A percentile compares a stretch with the other conserved stretches of the same genome.
phyloP scores from a whole-genome alignment of 805 yeast genomes.

The Saturnispora saitoi region DNA sequence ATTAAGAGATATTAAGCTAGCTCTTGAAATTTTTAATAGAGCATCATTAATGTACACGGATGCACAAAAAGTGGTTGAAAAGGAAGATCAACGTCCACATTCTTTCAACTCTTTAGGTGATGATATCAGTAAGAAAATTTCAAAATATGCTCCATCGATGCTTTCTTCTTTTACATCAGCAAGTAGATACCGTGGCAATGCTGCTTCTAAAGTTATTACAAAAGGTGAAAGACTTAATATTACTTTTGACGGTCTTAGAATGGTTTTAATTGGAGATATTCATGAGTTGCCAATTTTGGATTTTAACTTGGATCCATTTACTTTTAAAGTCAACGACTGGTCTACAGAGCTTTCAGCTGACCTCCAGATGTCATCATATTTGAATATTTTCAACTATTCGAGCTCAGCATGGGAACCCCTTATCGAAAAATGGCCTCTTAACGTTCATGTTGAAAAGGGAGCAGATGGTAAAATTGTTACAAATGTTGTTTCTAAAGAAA shows the following conservation, averaged over 20 bases:
- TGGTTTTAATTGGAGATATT: conserved; percentile 82
- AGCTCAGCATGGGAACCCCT: conserved; percentile 94
- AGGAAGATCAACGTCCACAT: conserved; percentile 19
- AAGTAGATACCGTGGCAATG: conserved; percentile 13
- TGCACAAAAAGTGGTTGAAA: conserved; percentile 12
- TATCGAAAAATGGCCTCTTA: conserved; percentile 78
- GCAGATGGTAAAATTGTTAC: conserved; percentile 41
- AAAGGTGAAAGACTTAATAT: conserved; percentile 63
- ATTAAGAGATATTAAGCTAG: conserved; percentile 76
- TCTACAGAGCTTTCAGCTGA: conserved; percentile 71
- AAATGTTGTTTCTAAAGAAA: conserved; percentile 65
- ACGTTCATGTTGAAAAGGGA: conserved; percentile 54
- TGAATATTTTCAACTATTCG: conserved; percentile 80
- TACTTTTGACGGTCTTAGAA: conserved; percentile 63
- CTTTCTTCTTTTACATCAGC: conserved; percentile 40
- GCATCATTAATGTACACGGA: conserved; percentile 49
- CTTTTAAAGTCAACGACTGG: conserved; percentile 69
- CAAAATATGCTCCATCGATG: conserved; percentile 64
- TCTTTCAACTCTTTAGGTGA: conserved; percentile 37
- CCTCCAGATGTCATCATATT: conserved; percentile 51
- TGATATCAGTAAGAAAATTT: conserved; percentile 50
- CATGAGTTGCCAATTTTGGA: conserved; percentile 87
- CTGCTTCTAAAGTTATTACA: conserved; percentile 35
- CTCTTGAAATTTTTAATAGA: conserved; percentile 59
- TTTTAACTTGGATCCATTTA: conserved; percentile 62